Base-by-base conservation (phyloP, 2,329 filamentous ascomycete genomes). In the Colletotrichum noveboracense region DNA sequence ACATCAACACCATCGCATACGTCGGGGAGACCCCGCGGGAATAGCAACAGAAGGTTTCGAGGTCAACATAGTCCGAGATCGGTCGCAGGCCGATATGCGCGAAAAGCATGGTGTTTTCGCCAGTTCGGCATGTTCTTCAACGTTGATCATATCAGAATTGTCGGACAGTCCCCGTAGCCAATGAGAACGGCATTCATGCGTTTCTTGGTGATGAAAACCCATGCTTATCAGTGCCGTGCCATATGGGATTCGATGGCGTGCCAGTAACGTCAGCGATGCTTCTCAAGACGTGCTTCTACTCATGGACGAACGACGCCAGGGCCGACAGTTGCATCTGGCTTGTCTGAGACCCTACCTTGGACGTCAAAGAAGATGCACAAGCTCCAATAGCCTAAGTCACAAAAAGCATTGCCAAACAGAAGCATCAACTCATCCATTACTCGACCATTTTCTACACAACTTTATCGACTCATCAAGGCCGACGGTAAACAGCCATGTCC, bases 151-250 rank as follows among this genome's bases (percentile, higher is more conserved):
- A 10, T n/a, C 18, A 43, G 38, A 43, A 2, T 10, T 43, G 38
- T n/a, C 38, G 38, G 38, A n/a, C 18, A 43, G 38, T 43, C 38
- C 8, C 18, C 18, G 18, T 43, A 10, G 38, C 38, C 38, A 43
- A 43, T 43, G 38, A n/a, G 9, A 43, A n/a, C 8, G 38, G 38
- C 38, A n/a, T n/a, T 12, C 38, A 43, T 10, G 38, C 38, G 8
- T 43, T 0, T 43, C 18, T 0, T 0, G 38, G 18, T n/a, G 38
- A 10, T 43, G 9, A 0, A 12, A n/a, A 10, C 18, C 38, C 38
- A 43, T 43, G 38, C 38, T 43, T 43, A 43, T 43, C 38, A 43
- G 38, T 43, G 1, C 8, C 38, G 16, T 43, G 38, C 1, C 38
- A 43, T 43, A 43, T n/a, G 38, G 52, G 21, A 56, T 56, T 56